Base-by-base conservation (phyloP, 2,329 filamentous ascomycete species). In the Aureobasidium sp. region DNA sequence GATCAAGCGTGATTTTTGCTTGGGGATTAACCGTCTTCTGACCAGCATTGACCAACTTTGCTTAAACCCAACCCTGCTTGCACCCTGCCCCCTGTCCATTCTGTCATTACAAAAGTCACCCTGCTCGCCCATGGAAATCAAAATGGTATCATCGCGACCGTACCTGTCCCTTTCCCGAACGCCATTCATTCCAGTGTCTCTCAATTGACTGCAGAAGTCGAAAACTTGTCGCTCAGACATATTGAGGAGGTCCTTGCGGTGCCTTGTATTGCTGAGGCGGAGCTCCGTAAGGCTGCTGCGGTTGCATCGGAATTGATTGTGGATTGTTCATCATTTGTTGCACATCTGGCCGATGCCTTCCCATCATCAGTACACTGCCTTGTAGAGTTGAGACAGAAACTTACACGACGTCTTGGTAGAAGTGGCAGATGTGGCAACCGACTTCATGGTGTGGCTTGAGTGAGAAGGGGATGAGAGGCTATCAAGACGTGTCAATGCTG, bases 391-490 rank as follows among this genome's bases (percentile, higher is more conserved):
- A 8, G 35, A 8, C 2, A 19, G 9, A 19, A 49, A 60, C 57
- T 33, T 65, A 77, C 69, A 77, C 77, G 66, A 80, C 73, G 65
- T 80, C 78, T 72, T 92, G 87, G 65, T 84, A 81, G 72, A 90
- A 91, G 71, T 87, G 85, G 81, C 89, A 93, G 72, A 91, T 85
- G 69, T 85, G 81, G 77, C 89, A 93, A 63, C 80, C 78, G 61
- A 93, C 81, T 69, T 91, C 88, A 67, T 73, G 73, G 68, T 73
- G 75, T 0, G 78, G 78, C 63, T 80, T 79, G 5, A 80, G 67
- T 29, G 83, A 86, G 69, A 91, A 86, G 0, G 89, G 89, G 29
- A 92, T 79, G 49, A 92, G 73, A 53, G 89, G 89, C 82, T 87
- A 63, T 35, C 39, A 24, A n/a, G 39, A 33, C 53, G 12, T 24